These are phyloP conservation scores for Eucalyptus lansdowneana DNA, from an alignment of 345 rosid species.

Conservation along the genomic window DNA sequence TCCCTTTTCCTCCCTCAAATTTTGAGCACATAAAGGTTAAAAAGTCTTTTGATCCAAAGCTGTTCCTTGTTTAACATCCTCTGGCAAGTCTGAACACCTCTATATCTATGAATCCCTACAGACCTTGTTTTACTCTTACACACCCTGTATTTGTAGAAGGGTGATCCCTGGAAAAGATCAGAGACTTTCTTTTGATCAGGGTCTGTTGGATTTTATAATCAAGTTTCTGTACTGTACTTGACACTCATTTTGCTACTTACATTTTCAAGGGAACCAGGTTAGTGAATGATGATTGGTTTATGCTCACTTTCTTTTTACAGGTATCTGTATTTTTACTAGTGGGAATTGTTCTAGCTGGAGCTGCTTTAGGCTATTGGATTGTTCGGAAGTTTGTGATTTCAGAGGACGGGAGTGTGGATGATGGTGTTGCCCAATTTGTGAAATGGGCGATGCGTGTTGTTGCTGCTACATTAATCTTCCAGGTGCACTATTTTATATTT, in stretches of 20 bases:
- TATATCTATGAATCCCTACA: neutral
- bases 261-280: neutral
- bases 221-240: neutral
- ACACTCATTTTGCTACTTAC: neutral
- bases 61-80: neutral
- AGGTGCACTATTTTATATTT: slow-evolving; percentile 23
- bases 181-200: neutral
- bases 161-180: neutral
- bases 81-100: neutral
- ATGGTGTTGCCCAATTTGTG: slow-evolving; percentile 72
- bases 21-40: neutral
- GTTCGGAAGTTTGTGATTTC: slow-evolving; percentile 77
- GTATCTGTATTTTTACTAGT: slow-evolving; percentile 52
- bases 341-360: slow-evolving; percentile 72
- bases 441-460: slow-evolving; percentile 85
- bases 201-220: neutral
- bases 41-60: neutral
- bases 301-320: slow-evolving; percentile 21
- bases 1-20: neutral
- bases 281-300: neutral
- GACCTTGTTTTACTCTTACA: neutral
- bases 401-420: slow-evolving; percentile 75
- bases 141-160: neutral
- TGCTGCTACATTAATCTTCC: slow-evolving; percentile 62
- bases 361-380: slow-evolving; percentile 90